Base-by-base conservation (phyloP, 1,284 basidiomycete species). In the Cutaneotrichosporon dermatis region DNA sequence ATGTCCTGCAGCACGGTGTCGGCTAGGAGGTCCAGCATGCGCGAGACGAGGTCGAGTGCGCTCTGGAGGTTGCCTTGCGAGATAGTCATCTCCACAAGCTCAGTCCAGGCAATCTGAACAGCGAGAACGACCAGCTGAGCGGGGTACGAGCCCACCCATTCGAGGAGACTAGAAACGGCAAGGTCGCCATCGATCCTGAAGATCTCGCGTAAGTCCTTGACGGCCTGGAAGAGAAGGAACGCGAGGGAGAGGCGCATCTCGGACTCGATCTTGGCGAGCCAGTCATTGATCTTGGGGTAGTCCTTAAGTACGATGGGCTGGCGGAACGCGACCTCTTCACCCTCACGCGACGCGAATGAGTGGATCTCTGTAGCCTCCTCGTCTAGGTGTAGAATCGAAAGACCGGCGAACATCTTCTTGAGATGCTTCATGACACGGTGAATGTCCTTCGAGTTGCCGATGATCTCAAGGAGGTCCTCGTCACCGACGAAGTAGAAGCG, bases 401-500 rank as follows among this genome's bases (percentile, higher is more conserved):
- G 88, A 43, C 97, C 96, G 6, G 96, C 96, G 77, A 99, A 99
- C 96, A 99, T 99, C 84, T 99, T 99, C 82, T 97, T 97, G 64
- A 99, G 83, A 78, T 99, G 96, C 73, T 98, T 98, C 88, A 96
- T 91, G 76, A 98, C 91, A 36, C 95, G 88, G 51, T 92, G 80
- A 65, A 98, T 95, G 72, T 99, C 96, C 79, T 98, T 99, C 83
- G 92, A 95, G 81, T 99, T 99, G 66, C 96, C 96, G 64, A 99
- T 97, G 71, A 99, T 99, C 78, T 99, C 96, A 63, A 99, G 84
- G 65, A 99, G 79, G 75, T 99, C 96, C 75, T 99, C 97, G 79
- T 99, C 96, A 71, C 96, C 96, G 58, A 99, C 94, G 76, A 99
- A 99, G 81, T 99, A 99, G 83, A 99, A 99, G 13, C 97, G 90